Evolutionary conservation across 169 alveolate genomes (phyloP), one percentile per base, ranked within the genome.

Genomic region (Blepharisma undulans): DNA sequence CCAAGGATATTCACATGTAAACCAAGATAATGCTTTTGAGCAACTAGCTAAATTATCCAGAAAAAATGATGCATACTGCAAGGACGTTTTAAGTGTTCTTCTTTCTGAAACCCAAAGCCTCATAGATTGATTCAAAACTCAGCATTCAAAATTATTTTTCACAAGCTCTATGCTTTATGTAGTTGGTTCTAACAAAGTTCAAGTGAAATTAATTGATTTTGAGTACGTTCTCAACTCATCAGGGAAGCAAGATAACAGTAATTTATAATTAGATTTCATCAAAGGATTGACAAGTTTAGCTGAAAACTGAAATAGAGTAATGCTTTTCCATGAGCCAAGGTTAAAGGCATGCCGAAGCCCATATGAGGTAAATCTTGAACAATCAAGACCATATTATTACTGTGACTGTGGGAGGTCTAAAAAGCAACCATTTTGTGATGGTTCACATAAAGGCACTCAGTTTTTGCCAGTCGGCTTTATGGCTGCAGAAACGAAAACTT

Each of bases 391-490:
- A 33, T 25, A 21, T 25, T 76, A 88, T 32, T 88, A 21, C 76
- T 88, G 92, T 72, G 76, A 72, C 33, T 88, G 92, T 61, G 92
- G 92, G 32, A 72, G 92, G 16, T 88, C 92, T 22, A 88, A 76
- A 76, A 84, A 30, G 16, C 60, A 96, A 95, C 98, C 98, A 30
- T 94, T 92, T 48, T 96, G 98, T 74, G 98, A 96, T 90, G 93
- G 94, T 19, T 33, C 94, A 29, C 98, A 96, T 87, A 32, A 84
- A 74, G 97, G 96, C 29, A 92, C 96, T 72, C 76, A 48, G n/a
- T 96, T 94, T 66, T 76, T 87, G 30, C 97, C 97, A 27, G 25
- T 92, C 14, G 92, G 91, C 77, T 96, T 94, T 92, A 94, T 95
- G 25, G 72, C 94, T 29, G 96, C 93, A 85, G 95, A 96, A 80